Evolutionary conservation across 306 rosid species (phyloP).

Genomic region (Potentilla sterilis): DNA sequence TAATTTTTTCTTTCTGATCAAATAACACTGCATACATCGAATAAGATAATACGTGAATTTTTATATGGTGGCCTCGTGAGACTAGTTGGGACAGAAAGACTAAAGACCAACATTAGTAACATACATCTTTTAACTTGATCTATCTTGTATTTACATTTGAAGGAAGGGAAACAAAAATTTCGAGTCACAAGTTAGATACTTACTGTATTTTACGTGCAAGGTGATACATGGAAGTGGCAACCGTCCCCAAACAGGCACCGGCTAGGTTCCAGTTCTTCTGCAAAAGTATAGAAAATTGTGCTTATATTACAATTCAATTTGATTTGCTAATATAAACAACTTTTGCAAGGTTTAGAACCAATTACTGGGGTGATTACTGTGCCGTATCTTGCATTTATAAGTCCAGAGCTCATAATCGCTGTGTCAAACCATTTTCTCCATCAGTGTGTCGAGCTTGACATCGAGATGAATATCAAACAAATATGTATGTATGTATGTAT

Average conservation of each 20-base stretch:
- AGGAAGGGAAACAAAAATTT: not conserved
- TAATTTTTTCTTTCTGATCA: not conserved
- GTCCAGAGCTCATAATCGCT: conserved; percentile 16
- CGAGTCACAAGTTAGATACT: not conserved
- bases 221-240: conserved; percentile 16
- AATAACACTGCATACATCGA: too few relatives aligned
- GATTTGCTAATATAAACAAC: not conserved
- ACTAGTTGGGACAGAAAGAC: too few relatives aligned
- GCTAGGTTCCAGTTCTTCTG: conserved; percentile 32
- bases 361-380: conserved; percentile 27
- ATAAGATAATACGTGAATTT: too few relatives aligned
- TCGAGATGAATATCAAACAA: not conserved
- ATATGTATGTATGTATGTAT: not conserved
- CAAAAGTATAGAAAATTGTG: not conserved
- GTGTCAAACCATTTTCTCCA: not conserved
- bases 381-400: conserved; percentile 26
- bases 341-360: not conserved
- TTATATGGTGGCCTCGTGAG: too few relatives aligned
- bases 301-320: not conserved
- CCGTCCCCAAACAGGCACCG: conserved; percentile 14
- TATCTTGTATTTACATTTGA: not conserved
- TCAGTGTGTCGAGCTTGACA: not conserved
- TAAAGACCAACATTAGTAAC: too few relatives aligned
- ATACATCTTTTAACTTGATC: too few relatives aligned
- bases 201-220: conserved; percentile 27